These are phyloP conservation scores for Vitis hybrid DNA, from an alignment of 177 flowering plant genomes.

Conservation along the genomic window DNA sequence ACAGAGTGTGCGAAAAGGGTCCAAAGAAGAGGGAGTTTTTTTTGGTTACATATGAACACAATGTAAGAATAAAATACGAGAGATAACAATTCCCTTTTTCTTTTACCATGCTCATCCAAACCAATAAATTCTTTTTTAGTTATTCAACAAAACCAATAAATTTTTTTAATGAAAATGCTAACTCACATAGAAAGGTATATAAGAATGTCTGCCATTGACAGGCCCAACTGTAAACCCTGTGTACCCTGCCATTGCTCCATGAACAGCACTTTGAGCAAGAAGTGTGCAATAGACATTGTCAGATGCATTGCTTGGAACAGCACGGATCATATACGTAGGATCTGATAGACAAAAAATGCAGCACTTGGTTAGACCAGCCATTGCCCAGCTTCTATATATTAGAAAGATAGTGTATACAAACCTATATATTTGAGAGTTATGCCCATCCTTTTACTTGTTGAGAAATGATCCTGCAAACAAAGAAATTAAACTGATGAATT, in stretches of 20 bases:
- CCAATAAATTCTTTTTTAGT: too few species aligned
- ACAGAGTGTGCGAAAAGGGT: too few species aligned
- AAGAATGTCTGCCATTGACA: constrained; percentile 85
- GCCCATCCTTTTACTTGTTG: constrained; percentile 41
- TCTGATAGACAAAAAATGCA: constrained; percentile 45
- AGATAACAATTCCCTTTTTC: too few species aligned
- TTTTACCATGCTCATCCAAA: too few species aligned
- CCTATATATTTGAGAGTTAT: constrained; percentile 90
- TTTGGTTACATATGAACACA: too few species aligned
- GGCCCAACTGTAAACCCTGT: constrained; percentile 82
- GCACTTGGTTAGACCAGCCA: neutral
- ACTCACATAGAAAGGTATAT: constrained; percentile 81
- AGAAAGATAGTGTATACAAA: constrained; percentile 17
- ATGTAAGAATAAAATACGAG: too few species aligned
- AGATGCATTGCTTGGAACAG: constrained; percentile 88
- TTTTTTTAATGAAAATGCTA: neutral
- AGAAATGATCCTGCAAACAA: constrained; percentile 67
- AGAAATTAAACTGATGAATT: too few species aligned
- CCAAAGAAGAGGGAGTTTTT: too few species aligned
- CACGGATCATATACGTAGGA: constrained; percentile 96
- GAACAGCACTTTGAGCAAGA: constrained; percentile 94
- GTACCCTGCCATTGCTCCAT: constrained; percentile 98
- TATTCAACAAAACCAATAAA: too few species aligned
- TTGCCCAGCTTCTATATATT: neutral
- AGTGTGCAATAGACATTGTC: constrained; percentile 97